Percentiles rank a stretch among this genome's conserved stretches.
These are phyloP conservation scores for Debaryomyces fabryi DNA, from an alignment of 1,139 yeast species.

Conservation along the genomic window DNA sequence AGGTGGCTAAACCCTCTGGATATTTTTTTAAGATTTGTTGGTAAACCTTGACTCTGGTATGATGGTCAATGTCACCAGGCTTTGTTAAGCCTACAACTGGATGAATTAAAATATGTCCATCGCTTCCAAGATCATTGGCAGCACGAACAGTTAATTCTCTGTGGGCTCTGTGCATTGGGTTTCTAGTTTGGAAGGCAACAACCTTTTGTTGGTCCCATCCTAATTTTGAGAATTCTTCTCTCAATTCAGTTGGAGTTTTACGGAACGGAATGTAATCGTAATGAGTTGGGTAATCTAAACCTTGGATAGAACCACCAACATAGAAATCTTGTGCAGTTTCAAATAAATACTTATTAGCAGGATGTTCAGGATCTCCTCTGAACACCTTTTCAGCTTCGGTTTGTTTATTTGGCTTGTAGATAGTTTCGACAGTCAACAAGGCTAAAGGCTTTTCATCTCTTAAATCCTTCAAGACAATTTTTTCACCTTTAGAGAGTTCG, in stretches of 20 bases:
- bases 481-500: slow-evolving; percentile 54
- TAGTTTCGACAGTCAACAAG: slow-evolving; percentile 74
- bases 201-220: slow-evolving; percentile 78
- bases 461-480: slow-evolving; percentile 76
- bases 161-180: slow-evolving; percentile 99
- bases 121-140: slow-evolving; percentile 56
- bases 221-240: slow-evolving; percentile 76
- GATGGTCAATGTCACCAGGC: slow-evolving; percentile 98
- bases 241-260: slow-evolving; percentile 87
- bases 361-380: slow-evolving; percentile 97
- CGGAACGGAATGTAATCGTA: slow-evolving; percentile 88
- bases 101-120: slow-evolving; percentile 78
- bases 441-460: slow-evolving; percentile 85
- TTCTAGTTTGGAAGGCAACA: slow-evolving; percentile 97
- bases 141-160: slow-evolving; percentile 95
- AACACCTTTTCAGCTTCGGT: slow-evolving; percentile 83
- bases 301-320: slow-evolving; percentile 86
- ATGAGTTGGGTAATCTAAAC: slow-evolving; percentile 81
- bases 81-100: slow-evolving; percentile 97
- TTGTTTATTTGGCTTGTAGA: slow-evolving; percentile 78
- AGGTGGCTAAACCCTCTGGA: slow-evolving; percentile 90
- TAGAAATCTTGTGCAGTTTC: slow-evolving; percentile 81
- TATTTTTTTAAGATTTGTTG: slow-evolving; percentile 88
- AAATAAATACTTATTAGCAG: slow-evolving; percentile 76
- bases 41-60: slow-evolving; percentile 94